phyloP scores from a whole-genome alignment of 352 stramenopile genomes.

The Pythium utonaiense region DNA sequence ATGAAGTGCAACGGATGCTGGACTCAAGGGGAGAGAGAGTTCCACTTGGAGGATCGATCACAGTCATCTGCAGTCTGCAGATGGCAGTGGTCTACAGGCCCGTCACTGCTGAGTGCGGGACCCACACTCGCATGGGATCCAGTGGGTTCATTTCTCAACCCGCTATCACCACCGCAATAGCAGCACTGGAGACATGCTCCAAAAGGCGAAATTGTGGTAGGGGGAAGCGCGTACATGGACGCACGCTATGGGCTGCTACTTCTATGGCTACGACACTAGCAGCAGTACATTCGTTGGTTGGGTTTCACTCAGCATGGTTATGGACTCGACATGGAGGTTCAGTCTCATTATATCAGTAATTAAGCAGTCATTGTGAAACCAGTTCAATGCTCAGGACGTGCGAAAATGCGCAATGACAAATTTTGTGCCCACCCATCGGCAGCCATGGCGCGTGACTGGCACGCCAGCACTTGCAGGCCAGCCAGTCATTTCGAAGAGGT shows the following conservation, averaged over 20 bases:
- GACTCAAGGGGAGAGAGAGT: background rate
- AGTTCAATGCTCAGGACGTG: background rate
- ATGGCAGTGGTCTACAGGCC: background rate
- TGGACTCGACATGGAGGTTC: constrained; percentile 29
- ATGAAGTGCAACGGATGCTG: background rate
- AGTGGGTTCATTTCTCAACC: background rate
- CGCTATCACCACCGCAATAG: background rate
- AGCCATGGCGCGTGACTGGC: no score
- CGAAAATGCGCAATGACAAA: background rate
- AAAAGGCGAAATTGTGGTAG: no score
- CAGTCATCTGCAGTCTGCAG: background rate
- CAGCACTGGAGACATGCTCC: no score
- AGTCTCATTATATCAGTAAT: constrained; percentile 29
- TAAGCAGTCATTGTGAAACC: constrained; percentile 28
- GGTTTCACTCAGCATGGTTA: constrained; percentile 28
- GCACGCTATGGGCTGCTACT: no score
- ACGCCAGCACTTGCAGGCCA: no score
- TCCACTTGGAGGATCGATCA: background rate
- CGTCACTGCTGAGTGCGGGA: background rate
- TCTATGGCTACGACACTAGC: background rate
- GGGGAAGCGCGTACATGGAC: no score
- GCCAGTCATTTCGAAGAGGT: no score
- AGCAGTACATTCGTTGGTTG: background rate
- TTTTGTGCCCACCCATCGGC: no score
- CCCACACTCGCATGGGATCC: background rate